Base-by-base conservation (phyloP, 179 eudicot genomes). In the Silene vulgaris region DNA sequence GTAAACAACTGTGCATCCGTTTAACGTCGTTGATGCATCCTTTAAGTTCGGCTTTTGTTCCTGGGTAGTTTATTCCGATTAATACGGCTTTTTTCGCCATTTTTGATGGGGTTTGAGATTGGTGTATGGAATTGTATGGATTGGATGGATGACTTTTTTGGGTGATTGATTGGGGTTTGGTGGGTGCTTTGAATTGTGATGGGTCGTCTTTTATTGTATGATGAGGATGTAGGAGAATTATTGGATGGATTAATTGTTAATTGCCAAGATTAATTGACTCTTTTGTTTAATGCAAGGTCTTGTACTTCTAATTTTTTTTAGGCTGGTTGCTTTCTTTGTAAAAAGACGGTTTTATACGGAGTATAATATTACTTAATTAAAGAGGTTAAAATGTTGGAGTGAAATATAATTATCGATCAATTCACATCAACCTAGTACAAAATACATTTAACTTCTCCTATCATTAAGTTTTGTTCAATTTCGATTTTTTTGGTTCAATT, bases 21-120 rank as follows among this genome's bases (percentile, higher is more conserved):
- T 3, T 28, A 1, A 85, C 88, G 69, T 85, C 86, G 69, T 85
- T 85, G 14, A 85, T 74, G 80, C 88, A 85, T 0, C 88, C 88
- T 76, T 85, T 83, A 0, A 83, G 78, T 67, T 85, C 86, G 0
- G 86, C 86, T 65, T 83, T 81, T 6, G 86, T 85, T 11, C 79
- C 79, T 26, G 82, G 81, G 75, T 85, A 85, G 78, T 85, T 85
- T 64, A 77, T 74, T 14, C 88, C 88, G 8, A 85, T 77, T 29
- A 85, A 14, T 59, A 85, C 76, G 9, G 88, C 88, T 61, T 85
- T 85, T 45, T 79, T 79, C 17, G 72, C 78, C 85, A 82, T 82
- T 35, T 74, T 19, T 32, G 3, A 0, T 50, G 9, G 11, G 0
- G n/a, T 23, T 65, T 40, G 56, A 8, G 48, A 40, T 40, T 40